These are phyloP conservation scores for Candida suzukii DNA, from an alignment of 805 yeast species.

Conservation along the genomic window DNA sequence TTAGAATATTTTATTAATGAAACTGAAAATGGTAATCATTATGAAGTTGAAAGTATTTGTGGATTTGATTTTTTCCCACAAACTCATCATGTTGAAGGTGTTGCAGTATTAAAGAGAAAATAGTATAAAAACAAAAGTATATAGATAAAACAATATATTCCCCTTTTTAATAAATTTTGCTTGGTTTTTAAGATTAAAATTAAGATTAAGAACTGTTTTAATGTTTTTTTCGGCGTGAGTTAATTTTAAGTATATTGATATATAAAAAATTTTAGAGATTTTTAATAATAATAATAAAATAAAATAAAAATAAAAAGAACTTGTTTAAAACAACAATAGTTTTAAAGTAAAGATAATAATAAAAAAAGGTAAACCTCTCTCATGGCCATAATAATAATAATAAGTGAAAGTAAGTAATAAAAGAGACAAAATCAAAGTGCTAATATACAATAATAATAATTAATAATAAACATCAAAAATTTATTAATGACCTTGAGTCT, in stretches of 20 bases:
- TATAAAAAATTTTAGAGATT: too few relatives aligned
- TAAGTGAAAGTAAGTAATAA: not conserved
- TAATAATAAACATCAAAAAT: not conserved
- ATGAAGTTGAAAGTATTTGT: slow-evolving; percentile 71
- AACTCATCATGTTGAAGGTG: slow-evolving; percentile 51
- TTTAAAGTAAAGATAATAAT: too few relatives aligned
- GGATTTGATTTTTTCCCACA: slow-evolving; percentile 92
- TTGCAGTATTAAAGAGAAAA: slow-evolving; percentile 33
- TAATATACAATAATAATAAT: not conserved
- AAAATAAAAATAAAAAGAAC: too few relatives aligned
- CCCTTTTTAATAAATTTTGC: too few relatives aligned
- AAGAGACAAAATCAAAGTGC: not conserved
- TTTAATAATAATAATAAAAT: too few relatives aligned
- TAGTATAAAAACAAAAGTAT: not conserved
- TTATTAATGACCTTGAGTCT: slow-evolving; percentile 14
- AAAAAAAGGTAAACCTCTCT: too few relatives aligned
- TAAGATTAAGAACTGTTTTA: too few relatives aligned
- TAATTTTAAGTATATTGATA: too few relatives aligned
- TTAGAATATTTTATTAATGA: slow-evolving; percentile 71
- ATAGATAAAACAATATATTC: not conserved
- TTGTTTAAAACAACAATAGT: too few relatives aligned
- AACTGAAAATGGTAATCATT: slow-evolving; percentile 54
- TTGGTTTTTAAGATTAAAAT: too few relatives aligned
- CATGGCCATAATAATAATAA: too few relatives aligned
- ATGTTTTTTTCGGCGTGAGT: too few relatives aligned